Base-by-base conservation (phyloP, 768 basidiomycete genomes). In the Pleurotus salmoneostramineus region DNA sequence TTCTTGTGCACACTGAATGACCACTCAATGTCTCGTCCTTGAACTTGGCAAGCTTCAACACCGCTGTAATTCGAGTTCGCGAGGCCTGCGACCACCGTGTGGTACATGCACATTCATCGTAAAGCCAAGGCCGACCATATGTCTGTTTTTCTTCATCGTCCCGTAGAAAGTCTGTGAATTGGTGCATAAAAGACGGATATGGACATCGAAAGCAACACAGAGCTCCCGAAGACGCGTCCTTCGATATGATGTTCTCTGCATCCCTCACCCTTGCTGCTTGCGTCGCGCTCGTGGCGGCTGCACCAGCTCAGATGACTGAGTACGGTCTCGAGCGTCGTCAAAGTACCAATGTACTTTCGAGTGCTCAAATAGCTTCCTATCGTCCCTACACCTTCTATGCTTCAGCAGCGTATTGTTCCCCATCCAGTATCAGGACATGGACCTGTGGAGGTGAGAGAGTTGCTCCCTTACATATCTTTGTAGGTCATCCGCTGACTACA, bases 341-440 rank as follows among this genome's bases (percentile, higher is more conserved):
- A 58, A 60, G 68, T 14, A 77, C 82, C 54, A 72, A 71, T 1
- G 54, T 77, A 0, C 65, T 83, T 50, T 67, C 74, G 32, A 61
- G 71, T 4, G 27, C 77, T 0, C 71, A 83, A 61, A 74, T 84
- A 5, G 61, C 71, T 5, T 36, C 62, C 10, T 85, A 75, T 66
- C 75, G 63, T 37, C 74, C 83, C 0, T 85, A 75, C 65, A 72
- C 81, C 0, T 68, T 66, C 57, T 83, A 77, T 56, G 83, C 83
- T 0, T 77, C 77, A 42, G 63, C 83, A 5, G 82, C 75, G 0
- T 83, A 83, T 60, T 85, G 84, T 59, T 57, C 68, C 11, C 27
- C 60, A 1, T 15, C 44, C 14, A 40, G 12, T 12, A 56, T 50
- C n/a, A 10, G 34, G 27, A 43, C 52, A 8, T 62, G 61, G 61